phyloP scores from a whole-genome alignment of 2,329 filamentous ascomycete genomes.

The Pseudopithomyces chartarum region DNA sequence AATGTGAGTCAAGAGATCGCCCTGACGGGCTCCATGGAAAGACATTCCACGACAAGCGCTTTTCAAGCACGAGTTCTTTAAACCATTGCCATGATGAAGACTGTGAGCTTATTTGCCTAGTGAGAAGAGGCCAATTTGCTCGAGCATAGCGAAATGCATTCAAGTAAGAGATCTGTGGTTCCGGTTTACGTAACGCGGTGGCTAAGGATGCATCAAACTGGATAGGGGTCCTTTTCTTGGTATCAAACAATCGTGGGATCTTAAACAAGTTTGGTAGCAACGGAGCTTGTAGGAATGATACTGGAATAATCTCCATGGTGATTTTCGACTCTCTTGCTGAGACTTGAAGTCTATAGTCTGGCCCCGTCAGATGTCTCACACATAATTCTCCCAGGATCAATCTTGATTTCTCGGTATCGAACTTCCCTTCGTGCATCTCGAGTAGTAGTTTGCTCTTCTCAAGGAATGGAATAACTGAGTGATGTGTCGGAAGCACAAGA shows the following conservation, averaged over 20 bases:
- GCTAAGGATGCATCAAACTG: not conserved
- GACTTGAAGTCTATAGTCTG: not conserved
- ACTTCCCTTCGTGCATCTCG: not conserved
- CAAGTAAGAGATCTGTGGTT: not conserved
- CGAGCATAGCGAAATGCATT: not conserved
- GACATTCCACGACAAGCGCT: not conserved
- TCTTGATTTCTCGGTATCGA: not conserved
- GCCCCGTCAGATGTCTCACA: not conserved
- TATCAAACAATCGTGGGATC: not conserved
- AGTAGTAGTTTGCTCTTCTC: not conserved
- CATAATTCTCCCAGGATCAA: not conserved
- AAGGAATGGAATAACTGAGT: not conserved
- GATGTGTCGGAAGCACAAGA: not conserved
- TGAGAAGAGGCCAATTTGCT: not conserved
- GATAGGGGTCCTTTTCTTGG: not conserved
- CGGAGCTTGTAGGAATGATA: not conserved
- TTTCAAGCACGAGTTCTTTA: not conserved
- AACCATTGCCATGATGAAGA: not conserved
- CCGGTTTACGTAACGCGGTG: not conserved
- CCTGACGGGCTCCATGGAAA: not conserved
- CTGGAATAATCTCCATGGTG: not conserved
- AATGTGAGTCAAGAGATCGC: not conserved
- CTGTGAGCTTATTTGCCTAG: not conserved
- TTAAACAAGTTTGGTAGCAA: not conserved
- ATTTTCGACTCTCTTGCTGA: not conserved